phyloP scores from a whole-genome alignment of 2,329 filamentous ascomycete genomes.

The Colletotrichum musicola region DNA sequence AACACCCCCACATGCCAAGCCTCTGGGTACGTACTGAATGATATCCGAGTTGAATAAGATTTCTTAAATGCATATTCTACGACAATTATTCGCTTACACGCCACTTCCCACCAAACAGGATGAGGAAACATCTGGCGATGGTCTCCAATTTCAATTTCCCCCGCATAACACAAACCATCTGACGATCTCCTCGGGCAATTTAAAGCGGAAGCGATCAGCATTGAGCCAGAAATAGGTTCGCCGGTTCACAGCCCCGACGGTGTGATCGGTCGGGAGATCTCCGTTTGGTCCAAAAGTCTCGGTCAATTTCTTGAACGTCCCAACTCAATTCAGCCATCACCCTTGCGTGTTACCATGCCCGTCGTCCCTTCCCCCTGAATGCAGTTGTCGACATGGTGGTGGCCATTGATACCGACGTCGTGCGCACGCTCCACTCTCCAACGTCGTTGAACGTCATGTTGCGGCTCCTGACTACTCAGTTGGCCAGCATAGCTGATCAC shows the following conservation, averaged over 20 bases:
- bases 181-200: conserved; percentile 27
- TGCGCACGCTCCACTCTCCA: not conserved
- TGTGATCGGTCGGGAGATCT: conserved; percentile 32
- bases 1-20: not conserved
- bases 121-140: conserved; percentile 21
- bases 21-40: not conserved
- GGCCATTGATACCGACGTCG: not conserved
- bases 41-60: not conserved
- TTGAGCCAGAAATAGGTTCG: conserved; percentile 33
- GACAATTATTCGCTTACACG: not conserved
- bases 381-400: not conserved
- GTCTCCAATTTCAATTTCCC: conserved; percentile 24
- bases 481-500: too few species aligned
- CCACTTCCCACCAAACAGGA: not conserved
- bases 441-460: conserved; percentile 1
- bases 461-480: conserved; percentile 3
- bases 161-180: conserved; percentile 4
- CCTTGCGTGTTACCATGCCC: conserved; percentile 2
- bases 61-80: not conserved
- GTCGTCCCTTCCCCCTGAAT: conserved; percentile 3
- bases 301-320: not conserved
- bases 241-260: conserved; percentile 16
- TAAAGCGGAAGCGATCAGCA: conserved; percentile 37
- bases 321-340: conserved; percentile 5
- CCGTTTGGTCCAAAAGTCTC: conserved; percentile 15